Percentiles rank a stretch among this genome's conserved stretches.
Evolutionary conservation across 768 basidiomycete species (phyloP).

Genomic region (Coprinellus micaceus): DNA sequence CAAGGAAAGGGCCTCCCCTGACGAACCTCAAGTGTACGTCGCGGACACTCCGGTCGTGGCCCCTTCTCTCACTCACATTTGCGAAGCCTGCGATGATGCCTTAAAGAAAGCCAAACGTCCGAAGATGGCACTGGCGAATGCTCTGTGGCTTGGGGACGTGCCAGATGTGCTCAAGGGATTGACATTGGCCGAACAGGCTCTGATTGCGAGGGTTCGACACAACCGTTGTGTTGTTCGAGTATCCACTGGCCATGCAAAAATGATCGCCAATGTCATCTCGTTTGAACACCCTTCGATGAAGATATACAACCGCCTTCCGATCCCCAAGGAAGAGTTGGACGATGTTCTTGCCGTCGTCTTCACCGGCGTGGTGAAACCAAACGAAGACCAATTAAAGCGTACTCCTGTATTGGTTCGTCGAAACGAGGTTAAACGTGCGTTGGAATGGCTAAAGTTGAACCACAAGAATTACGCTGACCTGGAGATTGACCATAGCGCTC

Average conservation of each 20-base stretch:
- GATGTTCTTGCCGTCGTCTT: not conserved
- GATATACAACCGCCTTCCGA: not conserved
- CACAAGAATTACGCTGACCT: constrained; percentile 8
- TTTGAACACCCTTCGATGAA: not conserved
- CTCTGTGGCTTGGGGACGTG: not conserved
- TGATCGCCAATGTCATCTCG: not conserved
- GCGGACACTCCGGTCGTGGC: not conserved
- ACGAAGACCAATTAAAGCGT: not conserved
- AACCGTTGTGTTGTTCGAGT: not conserved
- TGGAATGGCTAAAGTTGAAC: constrained; percentile 13
- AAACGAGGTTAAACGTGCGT: not conserved
- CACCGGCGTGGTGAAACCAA: not conserved
- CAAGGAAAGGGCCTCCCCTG: not conserved
- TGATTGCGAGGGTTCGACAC: not conserved
- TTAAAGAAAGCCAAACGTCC: not conserved
- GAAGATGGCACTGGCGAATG: not conserved
- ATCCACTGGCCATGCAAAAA: not conserved
- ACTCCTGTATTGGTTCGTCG: constrained; percentile 10
- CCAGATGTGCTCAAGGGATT: not conserved
- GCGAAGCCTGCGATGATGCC: not conserved
- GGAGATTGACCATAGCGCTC: not conserved
- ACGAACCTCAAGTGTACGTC: not conserved
- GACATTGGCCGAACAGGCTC: not conserved
- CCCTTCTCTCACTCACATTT: not conserved
- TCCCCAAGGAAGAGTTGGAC: not conserved